Evolutionary conservation across 768 basidiomycete genomes (phyloP), one percentile per base, ranked within the genome.

Genomic region (Russula abietina): DNA sequence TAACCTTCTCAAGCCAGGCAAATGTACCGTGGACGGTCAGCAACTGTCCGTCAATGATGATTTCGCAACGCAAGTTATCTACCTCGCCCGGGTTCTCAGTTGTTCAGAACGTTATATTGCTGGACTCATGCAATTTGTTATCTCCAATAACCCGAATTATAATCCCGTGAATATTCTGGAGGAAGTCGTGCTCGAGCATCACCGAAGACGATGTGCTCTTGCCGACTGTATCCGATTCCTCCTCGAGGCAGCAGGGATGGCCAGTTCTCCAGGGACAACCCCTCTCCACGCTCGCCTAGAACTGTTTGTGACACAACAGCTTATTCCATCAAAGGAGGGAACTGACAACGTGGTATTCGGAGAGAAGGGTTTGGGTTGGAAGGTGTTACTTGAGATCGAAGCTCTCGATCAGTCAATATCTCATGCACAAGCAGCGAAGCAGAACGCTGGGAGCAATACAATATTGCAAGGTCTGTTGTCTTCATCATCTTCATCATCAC

Each of bases 61-160:
- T 70, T 93, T 93, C 73, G 85, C 84, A 16, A 83, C 82, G 55
- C 91, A 91, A 72, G 83, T 80, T 59, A 72, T 89, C 59, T 89
- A 91, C 73, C 82, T 95, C 59, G 84, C 93, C 0, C 84, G 89
- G 70, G 84, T 91, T 59, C 85, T 97, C 57, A 80, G 83, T 69
- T 85, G 85, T 67, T 95, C 93, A 14, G 93, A 96, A 75, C 83
- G 86, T 68, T 85, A 89, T 73, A 75, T 86, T 55, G 89, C 92
- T 4, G 78, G 78, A 24, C 80, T 92, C 19, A 77, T 92, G 51
- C 83, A 88, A 61, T 74, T 80, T 24, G 78, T 88, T 46, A 85
- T 86, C 75, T 68, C 80, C 1, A 75, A 80, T 62, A 84, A 86
- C 69, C 86, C 89, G 0, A 90, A 91, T 65, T 75, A 87, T 17